Evolutionary conservation across 768 basidiomycete species (phyloP), one percentile per base, ranked within the genome.

Genomic region (Tricholoma sp.): DNA sequence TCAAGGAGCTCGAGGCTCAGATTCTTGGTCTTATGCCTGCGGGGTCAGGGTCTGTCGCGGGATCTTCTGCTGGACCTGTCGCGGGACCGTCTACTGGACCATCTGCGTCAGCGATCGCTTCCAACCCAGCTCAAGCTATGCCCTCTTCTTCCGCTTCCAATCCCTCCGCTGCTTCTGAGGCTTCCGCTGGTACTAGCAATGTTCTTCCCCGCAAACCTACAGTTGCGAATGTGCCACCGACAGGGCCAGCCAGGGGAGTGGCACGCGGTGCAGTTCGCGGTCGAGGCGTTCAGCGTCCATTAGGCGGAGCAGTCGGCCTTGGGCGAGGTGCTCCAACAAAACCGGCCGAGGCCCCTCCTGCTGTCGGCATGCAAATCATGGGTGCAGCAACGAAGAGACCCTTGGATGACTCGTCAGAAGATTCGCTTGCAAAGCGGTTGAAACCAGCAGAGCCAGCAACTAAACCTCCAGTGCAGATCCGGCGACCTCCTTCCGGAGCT

Each of bases 1-100:
- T 89, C 51, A 91, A 89, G 71, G 84, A 86, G 6, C 73, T 89
- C 34, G 88, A 91, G 64, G 76, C 77, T 10, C 81, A 84, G 57
- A 79, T 88, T 34, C 67, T 80, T 41, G 80, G 80, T 57, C 82
- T 80, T 80, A 77, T 77, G 10, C 34, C 34, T 61, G 78, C 79
- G 49, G 22, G 10, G 22, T 46, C 45, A 12, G n/a, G 29, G 27
- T 50, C 47, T 10, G 47, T 8, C 18, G 47, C 47, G 7, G 46
- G 41, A 6, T 21, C 46, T 14, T 14, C 46, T 47, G 69, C 74
- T 0, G 83, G 84, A 2, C 79, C 83, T 10, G 73, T 72, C 1
- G 46, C 68, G 9, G 21, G 64, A 27, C 56, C 68, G 16, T 46
- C 63, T 50, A 54, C 68, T 6, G 52, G 10, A 14, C 45, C 65